Conservation (phyloP, 306 rosid species). For the Pterocarpus macrocarpus region DNA sequence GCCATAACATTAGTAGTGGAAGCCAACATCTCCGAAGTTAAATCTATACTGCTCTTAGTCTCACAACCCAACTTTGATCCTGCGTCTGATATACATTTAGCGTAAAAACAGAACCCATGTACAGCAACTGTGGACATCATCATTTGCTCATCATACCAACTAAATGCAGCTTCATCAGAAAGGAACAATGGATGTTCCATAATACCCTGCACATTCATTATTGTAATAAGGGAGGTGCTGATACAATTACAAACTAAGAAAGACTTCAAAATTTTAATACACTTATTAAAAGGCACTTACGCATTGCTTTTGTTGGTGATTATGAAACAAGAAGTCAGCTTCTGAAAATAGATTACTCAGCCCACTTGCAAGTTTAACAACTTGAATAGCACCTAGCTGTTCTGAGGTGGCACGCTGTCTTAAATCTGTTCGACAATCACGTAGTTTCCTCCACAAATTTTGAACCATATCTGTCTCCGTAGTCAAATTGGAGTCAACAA, state of each 20-base stretch:
- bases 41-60: constrained; percentile 50
- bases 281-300: constrained; percentile 56
- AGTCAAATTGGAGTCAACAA: constrained; percentile 50
- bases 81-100: constrained; percentile 60
- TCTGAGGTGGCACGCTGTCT: constrained; percentile 63
- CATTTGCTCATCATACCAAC: constrained; percentile 67
- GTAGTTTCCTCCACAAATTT: constrained; percentile 72
- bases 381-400: constrained; percentile 56
- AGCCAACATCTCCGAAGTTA: constrained; percentile 72
- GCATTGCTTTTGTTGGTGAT: constrained; percentile 55
- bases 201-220: constrained; percentile 66
- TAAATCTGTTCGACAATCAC: constrained; percentile 58
- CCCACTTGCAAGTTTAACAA: constrained; percentile 64
- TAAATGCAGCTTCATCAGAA: constrained; percentile 61
- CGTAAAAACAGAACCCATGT: constrained; percentile 85
- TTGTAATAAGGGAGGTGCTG: constrained; percentile 36
- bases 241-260: constrained; percentile 15
- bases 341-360: constrained; percentile 80
- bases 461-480: constrained; percentile 56
- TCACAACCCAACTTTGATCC: constrained; percentile 60
- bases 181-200: constrained; percentile 59
- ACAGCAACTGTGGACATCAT: constrained; percentile 73
- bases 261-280: constrained; percentile 4
- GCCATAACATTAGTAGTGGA: constrained; percentile 61
- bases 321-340: constrained; percentile 66